Base-by-base conservation (phyloP, 2,329 filamentous ascomycete species). In the Trichophyton rubrum region DNA sequence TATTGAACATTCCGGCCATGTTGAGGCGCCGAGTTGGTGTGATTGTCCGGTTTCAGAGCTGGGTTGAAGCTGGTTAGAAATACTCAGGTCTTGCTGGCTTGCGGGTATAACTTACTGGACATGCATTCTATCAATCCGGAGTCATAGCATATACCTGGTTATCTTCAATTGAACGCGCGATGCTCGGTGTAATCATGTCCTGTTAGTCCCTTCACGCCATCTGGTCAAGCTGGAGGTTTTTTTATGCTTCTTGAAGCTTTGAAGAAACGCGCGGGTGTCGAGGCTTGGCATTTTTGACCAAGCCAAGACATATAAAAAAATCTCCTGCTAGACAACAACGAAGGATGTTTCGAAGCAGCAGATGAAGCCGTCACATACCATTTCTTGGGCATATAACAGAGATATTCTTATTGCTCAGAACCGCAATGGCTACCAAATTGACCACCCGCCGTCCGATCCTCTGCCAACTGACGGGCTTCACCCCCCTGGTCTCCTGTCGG, bases 1-100 rank as follows among this genome's bases (percentile, higher is more conserved):
- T 73, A 57, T 73, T 71, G 62, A 78, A 76, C 60, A 78, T 74
- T 61, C 40, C 30, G 45, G 57, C 9, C 41, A 47, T 22, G 9
- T 17, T 24, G 41, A 11, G 33, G 11, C 13, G 40, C 22, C 35
- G 55, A 15, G 40, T 43, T 57, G 55, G 20, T 57, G 55, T 17
- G 40, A 43, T 24, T 43, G 55, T 57, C 35, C 30, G 38, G 17
- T 59, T 45, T 38, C 57, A 33, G 40, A 33, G 24, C 45, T 59
- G 27, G 2, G n/a, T 24, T 9, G 20, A 20, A 3, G 20, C 8
- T 33, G 24, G 57, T 47, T 33, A 47, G 41, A 27, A n/a, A 30
- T 13, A 9, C 7, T 5, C n/a, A 24, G 17, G 9, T 15, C n/a
- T n/a, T 11, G 55, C 33, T 15, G 35, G 20, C 11, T n/a, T n/a